A percentile compares a stretch with the other conserved stretches of the same genome.
Conservation (phyloP, 1,284 basidiomycete genomes). For the Cutaneotrichosporon sp. region DNA sequence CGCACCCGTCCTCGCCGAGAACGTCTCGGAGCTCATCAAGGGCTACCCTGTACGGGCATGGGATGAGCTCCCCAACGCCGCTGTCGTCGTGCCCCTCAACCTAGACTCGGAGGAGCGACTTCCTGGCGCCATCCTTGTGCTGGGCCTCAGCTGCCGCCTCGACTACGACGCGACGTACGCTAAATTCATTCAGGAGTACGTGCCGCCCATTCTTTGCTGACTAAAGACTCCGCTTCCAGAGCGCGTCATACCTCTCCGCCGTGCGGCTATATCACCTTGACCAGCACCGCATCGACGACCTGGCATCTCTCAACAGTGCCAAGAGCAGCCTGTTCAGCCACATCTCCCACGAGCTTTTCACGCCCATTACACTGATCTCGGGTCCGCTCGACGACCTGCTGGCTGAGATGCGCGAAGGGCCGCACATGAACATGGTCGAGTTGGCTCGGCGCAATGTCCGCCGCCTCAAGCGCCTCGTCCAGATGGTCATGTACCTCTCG, state of each 20-base stretch:
- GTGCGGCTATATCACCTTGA: slow-evolving; percentile 37
- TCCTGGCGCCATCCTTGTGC: slow-evolving; percentile 47
- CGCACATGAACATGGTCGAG: slow-evolving; percentile 41
- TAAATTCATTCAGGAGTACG: slow-evolving; percentile 36
- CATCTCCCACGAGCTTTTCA: slow-evolving; percentile 51
- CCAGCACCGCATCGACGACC: slow-evolving; percentile 46
- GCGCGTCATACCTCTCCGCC: slow-evolving; percentile 23
- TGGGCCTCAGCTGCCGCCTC: slow-evolving; percentile 50
- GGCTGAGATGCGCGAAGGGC: slow-evolving; percentile 32
- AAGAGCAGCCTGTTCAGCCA: slow-evolving; percentile 49
- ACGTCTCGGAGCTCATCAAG: slow-evolving; percentile 39
- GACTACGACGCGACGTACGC: slow-evolving; percentile 50
- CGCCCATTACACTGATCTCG: slow-evolving; percentile 51
- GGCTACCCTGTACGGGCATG: slow-evolving; percentile 47
- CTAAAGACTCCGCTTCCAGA: not conserved
- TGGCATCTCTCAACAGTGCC: slow-evolving; percentile 53
- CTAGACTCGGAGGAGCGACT: slow-evolving; percentile 46
- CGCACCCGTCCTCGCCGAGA: slow-evolving; percentile 37
- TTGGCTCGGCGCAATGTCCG: slow-evolving; percentile 48
- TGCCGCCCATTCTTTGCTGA: no score
- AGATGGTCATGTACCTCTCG: slow-evolving; percentile 50
- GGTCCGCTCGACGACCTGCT: slow-evolving; percentile 46
- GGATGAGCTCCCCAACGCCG: slow-evolving; percentile 49
- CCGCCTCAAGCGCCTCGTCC: slow-evolving; percentile 46
- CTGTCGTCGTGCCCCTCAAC: slow-evolving; percentile 52